Evolutionary conservation across 148 eudicot species (phyloP).

Genomic region (Dysphania ambrosioides): DNA sequence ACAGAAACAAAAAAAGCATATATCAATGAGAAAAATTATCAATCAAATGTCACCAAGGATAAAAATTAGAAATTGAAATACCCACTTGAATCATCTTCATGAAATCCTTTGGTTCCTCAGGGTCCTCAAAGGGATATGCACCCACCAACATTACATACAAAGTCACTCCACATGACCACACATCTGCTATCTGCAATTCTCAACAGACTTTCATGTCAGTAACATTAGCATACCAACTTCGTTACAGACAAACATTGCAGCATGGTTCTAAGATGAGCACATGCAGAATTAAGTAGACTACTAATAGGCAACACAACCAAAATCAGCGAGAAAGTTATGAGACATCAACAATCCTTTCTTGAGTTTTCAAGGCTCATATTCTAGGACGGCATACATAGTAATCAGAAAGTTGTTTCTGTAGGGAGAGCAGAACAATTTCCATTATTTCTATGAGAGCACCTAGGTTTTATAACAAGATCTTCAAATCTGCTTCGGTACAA

Average conservation of each 20-base stretch:
- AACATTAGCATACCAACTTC: slow-evolving; percentile 6
- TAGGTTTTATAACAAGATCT: not conserved
- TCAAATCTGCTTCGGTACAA: not conserved
- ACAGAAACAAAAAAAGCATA: not conserved
- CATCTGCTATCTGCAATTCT: slow-evolving; percentile 82
- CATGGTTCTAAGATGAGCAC: not conserved
- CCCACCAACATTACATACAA: slow-evolving; percentile 93
- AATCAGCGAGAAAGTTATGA: not conserved
- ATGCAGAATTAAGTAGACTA: not conserved
- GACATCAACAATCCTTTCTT: not conserved
- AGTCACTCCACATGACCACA: slow-evolving; percentile 98
- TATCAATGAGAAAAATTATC: too few species aligned
- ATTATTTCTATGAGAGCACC: not conserved
- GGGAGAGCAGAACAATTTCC: not conserved
- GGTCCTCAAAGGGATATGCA: slow-evolving; percentile 91
- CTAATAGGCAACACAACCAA: not conserved
- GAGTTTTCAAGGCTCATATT: not conserved
- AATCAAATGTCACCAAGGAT: slow-evolving; percentile 10
- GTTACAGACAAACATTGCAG: not conserved
- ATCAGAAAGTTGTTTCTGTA: not conserved
- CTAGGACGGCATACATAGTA: not conserved
- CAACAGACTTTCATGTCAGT: slow-evolving; percentile 14
- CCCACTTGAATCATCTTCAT: slow-evolving; percentile 77
- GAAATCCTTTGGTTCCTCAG: slow-evolving; percentile 78
- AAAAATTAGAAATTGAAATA: not conserved